Percentiles rank a stretch among this genome's conserved stretches.
These are phyloP conservation scores for Aureobasidium mangrovei DNA, from an alignment of 2,329 filamentous ascomycete species.

Conservation along the genomic window DNA sequence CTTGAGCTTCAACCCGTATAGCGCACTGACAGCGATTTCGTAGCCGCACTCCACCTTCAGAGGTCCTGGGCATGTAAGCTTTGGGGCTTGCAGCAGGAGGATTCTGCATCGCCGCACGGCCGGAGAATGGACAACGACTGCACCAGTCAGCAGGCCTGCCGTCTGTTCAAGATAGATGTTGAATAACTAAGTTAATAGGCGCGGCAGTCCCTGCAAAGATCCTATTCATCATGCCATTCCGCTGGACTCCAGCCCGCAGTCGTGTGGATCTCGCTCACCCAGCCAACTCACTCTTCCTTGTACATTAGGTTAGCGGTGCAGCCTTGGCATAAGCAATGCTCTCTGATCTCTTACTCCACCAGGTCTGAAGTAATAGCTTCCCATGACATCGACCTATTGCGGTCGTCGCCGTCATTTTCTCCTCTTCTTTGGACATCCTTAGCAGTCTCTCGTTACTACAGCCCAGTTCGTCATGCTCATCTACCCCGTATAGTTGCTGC, in stretches of 20 bases:
- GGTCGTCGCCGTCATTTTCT: background rate
- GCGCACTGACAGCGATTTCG: conserved; percentile 1
- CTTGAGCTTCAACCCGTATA: conserved; percentile 5
- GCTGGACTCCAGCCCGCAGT: background rate
- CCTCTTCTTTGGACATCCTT: background rate
- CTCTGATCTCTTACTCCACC: background rate
- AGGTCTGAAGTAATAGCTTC: background rate
- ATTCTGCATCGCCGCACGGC: conserved; percentile 9
- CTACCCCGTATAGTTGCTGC: background rate
- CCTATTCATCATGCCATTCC: background rate
- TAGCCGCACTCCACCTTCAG: background rate
- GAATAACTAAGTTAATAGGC: conserved; percentile 2
- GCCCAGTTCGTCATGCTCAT: background rate
- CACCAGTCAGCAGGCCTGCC: conserved; percentile 12
- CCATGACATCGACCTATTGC: conserved; percentile 1
- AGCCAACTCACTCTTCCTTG: conserved; percentile 2
- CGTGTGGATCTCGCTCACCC: conserved; percentile 1
- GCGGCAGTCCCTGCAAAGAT: conserved; percentile 1
- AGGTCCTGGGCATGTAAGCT: conserved; percentile 3
- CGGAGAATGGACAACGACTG: background rate
- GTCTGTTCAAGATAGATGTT: conserved; percentile 1
- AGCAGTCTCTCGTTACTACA: conserved; percentile 3
- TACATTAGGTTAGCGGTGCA: conserved; percentile 2
- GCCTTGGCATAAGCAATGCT: conserved; percentile 9
- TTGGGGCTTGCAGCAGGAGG: conserved; percentile 9